Evolutionary conservation across 805 yeast genomes (phyloP).

Genomic region (Wickerhamiella musiphila): DNA sequence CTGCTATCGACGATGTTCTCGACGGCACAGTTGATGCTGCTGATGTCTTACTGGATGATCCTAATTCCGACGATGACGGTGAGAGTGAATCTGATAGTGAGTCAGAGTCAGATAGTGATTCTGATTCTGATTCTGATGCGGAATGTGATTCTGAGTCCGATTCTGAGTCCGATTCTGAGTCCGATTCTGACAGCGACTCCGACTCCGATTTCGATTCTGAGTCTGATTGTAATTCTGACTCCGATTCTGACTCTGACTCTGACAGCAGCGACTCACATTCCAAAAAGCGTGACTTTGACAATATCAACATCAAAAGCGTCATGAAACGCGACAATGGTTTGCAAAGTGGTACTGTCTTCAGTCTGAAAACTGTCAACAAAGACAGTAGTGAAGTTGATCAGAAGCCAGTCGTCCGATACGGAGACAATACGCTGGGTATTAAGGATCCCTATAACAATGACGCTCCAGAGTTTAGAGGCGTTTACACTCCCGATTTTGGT

Average conservation of each 20-base stretch:
- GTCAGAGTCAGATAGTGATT: too few relatives aligned
- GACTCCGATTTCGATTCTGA: too few relatives aligned
- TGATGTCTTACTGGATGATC: too few relatives aligned
- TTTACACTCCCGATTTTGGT: conserved; percentile 14
- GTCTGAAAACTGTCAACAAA: conserved; percentile 10
- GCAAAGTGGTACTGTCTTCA: conserved; percentile 16
- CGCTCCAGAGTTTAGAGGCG: conserved; percentile 15
- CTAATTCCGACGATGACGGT: too few relatives aligned
- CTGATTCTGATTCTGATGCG: too few relatives aligned
- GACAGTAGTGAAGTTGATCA: conserved; percentile 7
- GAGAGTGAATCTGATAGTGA: too few relatives aligned
- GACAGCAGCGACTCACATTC: not conserved
- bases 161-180: too few relatives aligned
- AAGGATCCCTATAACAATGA: conserved; percentile 9
- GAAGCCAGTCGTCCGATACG: conserved; percentile 12
- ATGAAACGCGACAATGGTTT: conserved; percentile 3
- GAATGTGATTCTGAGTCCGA: too few relatives aligned
- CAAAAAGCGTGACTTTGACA: not conserved
- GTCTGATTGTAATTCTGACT: too few relatives aligned
- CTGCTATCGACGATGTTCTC: too few relatives aligned
- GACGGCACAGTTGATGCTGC: too few relatives aligned
- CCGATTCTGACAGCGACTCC: too few relatives aligned
- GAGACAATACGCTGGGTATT: conserved; percentile 14
- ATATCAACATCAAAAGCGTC: not conserved
- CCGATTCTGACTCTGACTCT: not conserved